Base-by-base conservation (phyloP, 345 rosid genomes). In the Lagerstroemia speciosa region DNA sequence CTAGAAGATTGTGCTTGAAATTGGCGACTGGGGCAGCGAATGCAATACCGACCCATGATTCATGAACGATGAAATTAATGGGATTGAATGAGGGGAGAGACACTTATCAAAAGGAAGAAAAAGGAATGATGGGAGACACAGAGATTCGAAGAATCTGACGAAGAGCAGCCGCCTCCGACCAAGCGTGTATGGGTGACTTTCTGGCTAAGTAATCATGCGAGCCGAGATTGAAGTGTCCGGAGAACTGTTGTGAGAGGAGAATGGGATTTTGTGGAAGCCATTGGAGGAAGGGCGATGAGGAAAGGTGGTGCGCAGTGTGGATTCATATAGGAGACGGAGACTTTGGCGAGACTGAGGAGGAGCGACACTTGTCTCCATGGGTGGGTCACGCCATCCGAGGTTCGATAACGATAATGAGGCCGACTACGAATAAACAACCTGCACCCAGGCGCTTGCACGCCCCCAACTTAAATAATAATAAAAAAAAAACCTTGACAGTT, bases 311-410 rank as follows among this genome's bases (percentile, higher is more conserved):
- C 26, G 0, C 31, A 31, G 8, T 9, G 15, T 24, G 61, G 61
- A 3, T 19, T 14, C 27, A 52, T 24, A 5, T 24, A 20, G 58
- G 52, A 20, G 57, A 20, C 26, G 57, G 57, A 52, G 61, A 55
- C 61, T 24, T n/a, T 9, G 61, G 24, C 7, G 61, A 55, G 61
- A 55, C 30, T 22, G 24, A 9, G 1, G 24, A 55, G 61, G 15
- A 55, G 31, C 61, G 1, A n/a, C 30, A 7, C 61, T 55, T 55
- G 61, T 24, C 61, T 26, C 61, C 61, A 55, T 55, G 61, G 12
- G 31, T 55, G 30, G 61, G 30, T 55, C 61, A 55, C 61, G 61
- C 61, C 61, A 26, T 55, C 61, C 61, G 61, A 55, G 61, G 61
- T 55, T 55, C 26, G 61, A 55, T 8, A 26, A 55, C 31, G 31